Evolutionary conservation across 73 alveolate genomes (phyloP).

Genomic region (Breviolum minutum): DNA sequence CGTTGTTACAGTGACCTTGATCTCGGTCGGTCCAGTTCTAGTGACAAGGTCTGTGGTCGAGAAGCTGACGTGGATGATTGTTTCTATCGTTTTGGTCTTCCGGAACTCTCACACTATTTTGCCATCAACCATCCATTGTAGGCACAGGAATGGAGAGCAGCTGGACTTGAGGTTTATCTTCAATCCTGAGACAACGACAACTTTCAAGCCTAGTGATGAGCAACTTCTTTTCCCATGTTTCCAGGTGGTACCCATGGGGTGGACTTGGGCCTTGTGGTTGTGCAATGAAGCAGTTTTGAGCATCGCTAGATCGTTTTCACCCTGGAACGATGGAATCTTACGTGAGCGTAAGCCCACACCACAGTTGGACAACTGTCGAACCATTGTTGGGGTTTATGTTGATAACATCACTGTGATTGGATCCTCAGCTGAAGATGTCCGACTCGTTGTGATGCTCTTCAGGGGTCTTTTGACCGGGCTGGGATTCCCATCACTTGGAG

Average conservation of each 20-base stretch:
- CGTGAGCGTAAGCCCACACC: neutral
- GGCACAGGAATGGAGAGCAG: neutral
- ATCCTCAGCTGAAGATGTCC: no score
- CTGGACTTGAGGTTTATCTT: neutral
- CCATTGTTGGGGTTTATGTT: neutral
- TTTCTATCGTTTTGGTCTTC: neutral
- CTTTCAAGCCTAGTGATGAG: no score
- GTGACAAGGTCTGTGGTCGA: neutral
- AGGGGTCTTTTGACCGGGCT: neutral
- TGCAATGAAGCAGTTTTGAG: neutral
- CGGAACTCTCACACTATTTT: neutral
- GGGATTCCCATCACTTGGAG: neutral
- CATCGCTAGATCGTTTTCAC: neutral
- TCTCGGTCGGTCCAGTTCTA: no score
- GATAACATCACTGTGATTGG: neutral
- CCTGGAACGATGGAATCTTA: neutral
- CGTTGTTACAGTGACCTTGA: no score
- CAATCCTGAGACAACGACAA: neutral
- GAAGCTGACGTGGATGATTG: constrained; percentile 2
- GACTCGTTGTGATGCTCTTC: no score
- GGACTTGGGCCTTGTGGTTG: constrained; percentile 33
- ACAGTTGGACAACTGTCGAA: neutral
- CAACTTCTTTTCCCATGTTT: neutral
- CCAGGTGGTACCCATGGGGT: constrained; percentile 37
- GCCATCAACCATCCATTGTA: neutral